These are phyloP conservation scores for Adansonia madagascariensis DNA, from an alignment of 441 rosid genomes.

Conservation along the genomic window DNA sequence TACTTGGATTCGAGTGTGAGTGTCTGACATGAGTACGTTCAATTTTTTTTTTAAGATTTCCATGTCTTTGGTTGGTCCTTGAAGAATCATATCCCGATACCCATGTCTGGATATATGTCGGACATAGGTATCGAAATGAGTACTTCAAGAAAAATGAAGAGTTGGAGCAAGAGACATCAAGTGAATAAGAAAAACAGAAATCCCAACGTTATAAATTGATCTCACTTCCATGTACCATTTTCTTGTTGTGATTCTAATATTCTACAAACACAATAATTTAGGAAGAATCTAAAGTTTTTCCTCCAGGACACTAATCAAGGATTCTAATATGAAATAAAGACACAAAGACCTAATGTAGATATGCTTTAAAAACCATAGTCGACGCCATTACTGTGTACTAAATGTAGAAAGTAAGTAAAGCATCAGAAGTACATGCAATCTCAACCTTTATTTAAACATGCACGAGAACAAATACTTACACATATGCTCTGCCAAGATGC, in stretches of 20 bases:
- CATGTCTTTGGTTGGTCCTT: too few relatives aligned
- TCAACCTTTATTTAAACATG: constrained; percentile 38
- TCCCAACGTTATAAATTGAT: background rate
- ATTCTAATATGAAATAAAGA: constrained; percentile 18
- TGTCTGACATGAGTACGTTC: too few relatives aligned
- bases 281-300: constrained; percentile 1
- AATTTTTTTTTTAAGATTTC: too few relatives aligned
- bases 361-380: constrained; percentile 25
- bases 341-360: constrained; percentile 12
- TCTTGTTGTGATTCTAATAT: background rate
- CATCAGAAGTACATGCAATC: constrained; percentile 25
- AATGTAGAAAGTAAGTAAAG: constrained; percentile 26
- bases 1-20: too few relatives aligned
- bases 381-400: constrained; percentile 22
- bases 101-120: too few relatives aligned
- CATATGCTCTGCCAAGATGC: constrained; percentile 29
- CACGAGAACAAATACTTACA: constrained; percentile 33
- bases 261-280: constrained; percentile 10
- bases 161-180: background rate
- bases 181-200: constrained; percentile 7
- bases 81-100: too few relatives aligned
- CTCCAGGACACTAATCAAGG: background rate
- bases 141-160: too few relatives aligned
- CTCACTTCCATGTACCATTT: background rate
- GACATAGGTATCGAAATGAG: background rate